A percentile compares a stretch with the other conserved stretches of the same genome.
phyloP scores from a whole-genome alignment of 306 rosid species.

The Gillenia trifoliata region DNA sequence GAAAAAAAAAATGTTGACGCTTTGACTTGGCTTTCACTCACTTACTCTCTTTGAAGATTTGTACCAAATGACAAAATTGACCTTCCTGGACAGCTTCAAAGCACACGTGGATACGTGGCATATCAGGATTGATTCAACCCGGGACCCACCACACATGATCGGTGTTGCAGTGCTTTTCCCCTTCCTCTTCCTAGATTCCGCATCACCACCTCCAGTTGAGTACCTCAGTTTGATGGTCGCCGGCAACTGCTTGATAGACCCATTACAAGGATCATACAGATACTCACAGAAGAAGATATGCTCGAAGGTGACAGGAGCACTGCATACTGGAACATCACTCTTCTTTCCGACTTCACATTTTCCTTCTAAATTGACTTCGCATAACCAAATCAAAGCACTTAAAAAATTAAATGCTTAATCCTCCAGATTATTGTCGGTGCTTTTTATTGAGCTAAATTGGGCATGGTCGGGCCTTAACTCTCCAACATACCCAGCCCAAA shows the following conservation, averaged over 20 bases:
- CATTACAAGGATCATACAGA: constrained; percentile 46
- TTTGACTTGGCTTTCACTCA: constrained; percentile 7
- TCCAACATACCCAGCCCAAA: no score
- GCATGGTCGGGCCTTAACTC: no score
- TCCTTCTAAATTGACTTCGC: no score
- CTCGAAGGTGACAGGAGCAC: constrained; percentile 32
- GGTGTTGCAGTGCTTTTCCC: constrained; percentile 44
- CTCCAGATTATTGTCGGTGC: no score
- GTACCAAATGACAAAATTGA: background rate
- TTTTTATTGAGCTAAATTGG: no score
- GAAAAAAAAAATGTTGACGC: constrained; percentile 18
- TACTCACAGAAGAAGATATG: constrained; percentile 48
- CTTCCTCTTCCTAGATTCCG: constrained; percentile 74
- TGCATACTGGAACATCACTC: constrained; percentile 32
- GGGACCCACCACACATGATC: background rate
- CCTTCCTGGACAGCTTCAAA: background rate
- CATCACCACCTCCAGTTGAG: no score
- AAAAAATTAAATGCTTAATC: no score
- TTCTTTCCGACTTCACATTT: constrained; percentile 40
- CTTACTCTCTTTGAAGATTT: background rate
- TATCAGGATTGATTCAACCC: background rate
- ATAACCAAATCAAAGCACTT: no score
- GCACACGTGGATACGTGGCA: background rate
- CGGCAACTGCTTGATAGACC: constrained; percentile 64
- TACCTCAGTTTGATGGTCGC: constrained; percentile 56